Base-by-base conservation (phyloP, 495 filamentous ascomycete species). In the Penicillium bovifimosum region DNA sequence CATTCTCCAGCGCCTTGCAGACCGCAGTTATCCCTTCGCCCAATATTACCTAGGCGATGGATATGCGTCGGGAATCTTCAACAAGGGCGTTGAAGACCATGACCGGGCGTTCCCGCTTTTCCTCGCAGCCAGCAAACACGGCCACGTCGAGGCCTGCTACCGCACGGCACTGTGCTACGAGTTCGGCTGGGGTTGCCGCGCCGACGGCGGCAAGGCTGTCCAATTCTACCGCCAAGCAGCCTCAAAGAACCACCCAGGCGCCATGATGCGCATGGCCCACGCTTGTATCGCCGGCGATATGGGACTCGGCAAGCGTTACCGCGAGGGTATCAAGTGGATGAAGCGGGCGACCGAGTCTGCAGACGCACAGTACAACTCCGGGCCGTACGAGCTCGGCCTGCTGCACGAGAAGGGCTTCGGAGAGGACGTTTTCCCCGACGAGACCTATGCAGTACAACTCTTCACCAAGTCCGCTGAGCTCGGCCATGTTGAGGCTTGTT, bases 11-110 rank as follows among this genome's bases (percentile, higher is more conserved):
- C 86, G 86, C 52, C 78, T 96, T 35, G 76, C 89, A 18, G 90
- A 92, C 65, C 84, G 85, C 56, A 86, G 88, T 53, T 95, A 92
- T 67, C 92, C 92, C 6, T 96, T 95, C 61, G 95, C 95, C 3
- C 93, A 99, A 69, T 99, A 99, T 73, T 96, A 96, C 63, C 81
- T 99, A 10, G 93, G 80, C 34, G 93, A 99, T 62, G 93, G 92
- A 2, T 96, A 87, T 67, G 87, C 90, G 2, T 96, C 92, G 11
- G 95, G 93, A 7, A 74, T 99, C 16, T 97, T 99, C 70, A 90
- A 80, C 71, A 97, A 96, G 69, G 87, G 87, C 33, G 91, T 88
- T 57, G 83, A 87, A 60, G 95, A 97, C 67, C 85, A 92, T 59
- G 90, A 93, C 53, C 83, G 84, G 9, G 91, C 92, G 1, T 97